These are phyloP conservation scores for Cryptosporidium canis DNA, from an alignment of 169 alveolate genomes.

Conservation along the genomic window DNA sequence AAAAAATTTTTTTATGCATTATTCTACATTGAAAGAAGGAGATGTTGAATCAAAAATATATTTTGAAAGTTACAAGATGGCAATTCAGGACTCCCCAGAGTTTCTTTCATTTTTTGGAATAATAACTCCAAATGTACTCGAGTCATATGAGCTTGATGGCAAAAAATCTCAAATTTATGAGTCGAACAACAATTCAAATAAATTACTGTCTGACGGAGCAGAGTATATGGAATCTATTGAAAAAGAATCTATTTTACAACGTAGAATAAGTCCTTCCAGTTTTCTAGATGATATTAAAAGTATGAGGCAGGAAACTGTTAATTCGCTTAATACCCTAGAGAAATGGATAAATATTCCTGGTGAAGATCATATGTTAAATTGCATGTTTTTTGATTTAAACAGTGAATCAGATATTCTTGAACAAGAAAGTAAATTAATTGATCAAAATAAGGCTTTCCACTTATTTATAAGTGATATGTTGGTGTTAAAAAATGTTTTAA, in stretches of 20 bases:
- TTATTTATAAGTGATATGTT: neutral
- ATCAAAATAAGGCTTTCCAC: neutral
- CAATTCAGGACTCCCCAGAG: constrained; percentile 55
- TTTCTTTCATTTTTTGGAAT: constrained; percentile 70
- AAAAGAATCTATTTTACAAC: neutral
- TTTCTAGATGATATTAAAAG: constrained; percentile 7
- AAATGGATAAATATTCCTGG: neutral
- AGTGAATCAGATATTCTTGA: neutral
- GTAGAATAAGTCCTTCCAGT: neutral
- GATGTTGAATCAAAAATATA: constrained; percentile 26
- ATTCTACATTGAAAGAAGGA: constrained; percentile 65
- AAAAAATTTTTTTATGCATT: constrained; percentile 70
- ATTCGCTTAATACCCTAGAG: constrained; percentile 13
- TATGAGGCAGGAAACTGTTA: neutral
- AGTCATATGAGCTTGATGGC: constrained; percentile 17
- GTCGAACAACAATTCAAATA: neutral
- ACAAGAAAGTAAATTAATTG: neutral
- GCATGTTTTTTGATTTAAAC: neutral
- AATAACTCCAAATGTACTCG: constrained; percentile 29
- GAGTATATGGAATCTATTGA: constrained; percentile 28
- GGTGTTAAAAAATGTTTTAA: neutral
- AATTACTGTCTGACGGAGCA: neutral
- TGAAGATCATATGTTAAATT: neutral
- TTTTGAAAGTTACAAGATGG: constrained; percentile 24
- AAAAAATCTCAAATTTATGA: neutral